Base-by-base conservation (phyloP, 2,329 filamentous ascomycete species). In the Talaromyces amestolkiae region DNA sequence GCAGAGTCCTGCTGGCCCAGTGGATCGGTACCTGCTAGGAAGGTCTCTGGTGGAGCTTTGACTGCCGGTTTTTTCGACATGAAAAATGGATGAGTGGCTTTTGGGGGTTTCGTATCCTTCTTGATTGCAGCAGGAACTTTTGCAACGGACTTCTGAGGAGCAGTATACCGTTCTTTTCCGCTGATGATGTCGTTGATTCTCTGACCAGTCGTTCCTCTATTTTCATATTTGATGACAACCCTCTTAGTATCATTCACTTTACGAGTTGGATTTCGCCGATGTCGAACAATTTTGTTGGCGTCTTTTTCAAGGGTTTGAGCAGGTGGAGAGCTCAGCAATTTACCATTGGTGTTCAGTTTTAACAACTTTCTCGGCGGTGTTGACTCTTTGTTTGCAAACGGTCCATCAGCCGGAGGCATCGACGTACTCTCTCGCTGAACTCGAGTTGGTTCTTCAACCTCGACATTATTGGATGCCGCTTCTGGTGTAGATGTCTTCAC, bases 31-130 rank as follows among this genome's bases (percentile, higher is more conserved):
- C 60, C 35, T 22, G 43, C 10, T 43, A 22, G 56, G 15, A 13
- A 31, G 17, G 24, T 6, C 6, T 65, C 64, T 9, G 19, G 17
- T 53, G 53, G 41, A n/a, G 15, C 51, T 59, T 63, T 61, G n/a
- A 9, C 11, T 9, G 76, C 74, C 7, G 80, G 24, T 69, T 88
- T 90, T 6, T 84, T 86, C 17, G 83, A 73, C 72, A 83, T 73
- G 72, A 93, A 93, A 72, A 93, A 91, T 0, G 90, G 90, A 76
- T 93, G 88, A 0, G 86, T 84, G 1, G 80, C 70, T 70, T 85
- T 87, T 7, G 75, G 69, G 51, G 77, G 70, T 15, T 71, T 70
- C 63, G 73, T 70, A 60, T 70, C 67, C 54, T 62, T 58, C 39
- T 51, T 37, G 31, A 17, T 35, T 65, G 68, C 74, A 41, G 68